Base-by-base conservation (phyloP, 257 asterid genomes). In the Cordia subcordata region DNA sequence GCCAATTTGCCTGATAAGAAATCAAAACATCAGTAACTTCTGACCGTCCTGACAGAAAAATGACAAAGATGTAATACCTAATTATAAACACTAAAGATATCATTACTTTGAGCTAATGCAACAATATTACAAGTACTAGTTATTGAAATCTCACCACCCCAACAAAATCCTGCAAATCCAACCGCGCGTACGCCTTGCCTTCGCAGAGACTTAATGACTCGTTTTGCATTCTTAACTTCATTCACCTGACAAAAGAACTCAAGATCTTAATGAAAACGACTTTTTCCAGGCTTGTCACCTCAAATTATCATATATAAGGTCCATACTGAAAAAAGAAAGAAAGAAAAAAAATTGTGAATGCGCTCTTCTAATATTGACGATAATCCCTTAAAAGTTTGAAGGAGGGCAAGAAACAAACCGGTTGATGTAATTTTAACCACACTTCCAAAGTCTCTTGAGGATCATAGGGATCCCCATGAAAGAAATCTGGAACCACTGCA, bases 401-500 rank as follows among this genome's bases (percentile, higher is more conserved):
- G n/a, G n/a, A n/a, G n/a, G 3, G 6, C 46, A 44, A 49, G 65
- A 72, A 59, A 63, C 80, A 37, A 63, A 84, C 93, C 42, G 82
- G 66, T 55, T 59, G 79, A 23, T 84, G 93, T 17, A 13, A 71
- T 56, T 76, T 45, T 64, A 63, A 47, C 93, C 88, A 84, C 55
- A 49, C 66, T 16, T 35, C 49, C 4, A 68, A 0, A 59, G 79
- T 70, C 69, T 50, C 73, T 18, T 71, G 32, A 53, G 80, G 80
- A 66, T 75, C 74, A 20, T 22, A 82, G 8, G 84, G 82, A 54
- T 85, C 90, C 13, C 85, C 87, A 27, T 71, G 11, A 60, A 82
- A 68, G 77, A 85, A 78, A 75, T 80, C 94, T 38, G 94, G 94
- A 67, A 74, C 90, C 57, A 82, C 85, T 38, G 70, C 90, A 20